A percentile compares a stretch with the other conserved stretches of the same genome.
Evolutionary conservation across 1,139 yeast species (phyloP).

Genomic region (Protomyces gravidus): DNA sequence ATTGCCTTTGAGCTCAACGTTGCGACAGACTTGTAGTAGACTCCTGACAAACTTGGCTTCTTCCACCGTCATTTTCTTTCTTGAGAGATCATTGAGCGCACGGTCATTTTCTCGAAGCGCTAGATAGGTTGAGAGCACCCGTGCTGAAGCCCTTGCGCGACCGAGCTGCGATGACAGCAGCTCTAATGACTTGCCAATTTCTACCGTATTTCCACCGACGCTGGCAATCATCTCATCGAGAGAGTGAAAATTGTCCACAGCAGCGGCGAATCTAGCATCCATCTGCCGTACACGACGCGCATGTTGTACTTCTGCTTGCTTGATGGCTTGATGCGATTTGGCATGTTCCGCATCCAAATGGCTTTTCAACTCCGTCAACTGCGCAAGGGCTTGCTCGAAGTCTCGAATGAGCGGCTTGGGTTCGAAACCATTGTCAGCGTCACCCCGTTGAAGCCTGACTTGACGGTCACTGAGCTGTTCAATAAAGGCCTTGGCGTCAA

Average conservation of each 20-base stretch:
- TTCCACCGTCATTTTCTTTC: conserved; percentile 16
- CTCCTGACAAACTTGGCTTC: conserved; percentile 43
- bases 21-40: conserved; percentile 59
- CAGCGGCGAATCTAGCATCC: conserved; percentile 28
- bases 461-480: conserved; percentile 19
- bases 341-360: conserved; percentile 17
- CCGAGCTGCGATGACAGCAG: conserved; percentile 73
- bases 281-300: conserved; percentile 16
- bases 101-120: conserved; percentile 16
- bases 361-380: conserved; percentile 27
- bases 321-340: conserved; percentile 21
- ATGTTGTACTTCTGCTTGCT: conserved; percentile 33
- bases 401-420: conserved; percentile 94
- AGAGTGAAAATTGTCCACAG: conserved; percentile 24
- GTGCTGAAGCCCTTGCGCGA: conserved; percentile 46
- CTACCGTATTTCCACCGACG: conserved; percentile 28
- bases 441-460: conserved; percentile 7
- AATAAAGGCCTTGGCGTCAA: conserved; percentile 12
- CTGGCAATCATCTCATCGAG: conserved; percentile 26
- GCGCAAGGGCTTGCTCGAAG: conserved; percentile 73
- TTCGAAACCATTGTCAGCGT: conserved; percentile 46
- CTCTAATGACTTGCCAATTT: conserved; percentile 56
- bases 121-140: conserved; percentile 13
- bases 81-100: conserved; percentile 44
- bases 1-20: conserved; percentile 40